Percentiles rank a stretch among this genome's conserved stretches.
These are phyloP conservation scores for Exophiala xenobiotica DNA, from an alignment of 2,329 filamentous ascomycete genomes.

Conservation along the genomic window DNA sequence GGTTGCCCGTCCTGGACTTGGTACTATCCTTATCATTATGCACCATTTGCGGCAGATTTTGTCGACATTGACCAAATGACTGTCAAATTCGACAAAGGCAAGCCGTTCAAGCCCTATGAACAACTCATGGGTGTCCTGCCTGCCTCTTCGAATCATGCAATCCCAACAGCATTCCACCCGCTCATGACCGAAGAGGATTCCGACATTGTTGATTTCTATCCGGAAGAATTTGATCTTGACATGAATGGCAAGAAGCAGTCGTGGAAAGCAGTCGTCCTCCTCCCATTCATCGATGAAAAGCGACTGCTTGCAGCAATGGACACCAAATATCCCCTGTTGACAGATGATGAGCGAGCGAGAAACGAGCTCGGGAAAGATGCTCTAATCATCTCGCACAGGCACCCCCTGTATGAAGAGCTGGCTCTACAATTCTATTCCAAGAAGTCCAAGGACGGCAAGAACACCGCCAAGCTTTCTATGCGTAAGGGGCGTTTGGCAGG, in stretches of 20 bases:
- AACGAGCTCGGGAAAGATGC: constrained; percentile 80
- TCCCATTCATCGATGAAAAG: constrained; percentile 95
- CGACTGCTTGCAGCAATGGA: constrained; percentile 79
- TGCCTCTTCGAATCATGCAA: constrained; percentile 85
- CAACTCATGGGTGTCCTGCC: constrained; percentile 98
- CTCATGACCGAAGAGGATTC: constrained; percentile 88
- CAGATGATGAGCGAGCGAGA: constrained; percentile 70
- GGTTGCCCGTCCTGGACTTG: constrained; percentile 98
- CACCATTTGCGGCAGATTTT: constrained; percentile 95
- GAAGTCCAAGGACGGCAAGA: constrained; percentile 60
- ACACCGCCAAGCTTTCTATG: constrained; percentile 71
- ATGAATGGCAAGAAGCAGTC: constrained; percentile 98
- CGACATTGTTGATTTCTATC: constrained; percentile 96
- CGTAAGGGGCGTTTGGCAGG: constrained; percentile 74
- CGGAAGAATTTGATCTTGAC: constrained; percentile 88
- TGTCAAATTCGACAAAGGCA: constrained; percentile 78
- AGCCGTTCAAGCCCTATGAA: constrained; percentile 87
- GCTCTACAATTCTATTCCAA: constrained; percentile 88
- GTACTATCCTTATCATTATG: constrained; percentile 99
- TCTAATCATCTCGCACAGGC: constrained; percentile 77
- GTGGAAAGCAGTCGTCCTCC: constrained; percentile 90
- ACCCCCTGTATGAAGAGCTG: constrained; percentile 83
- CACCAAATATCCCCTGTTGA: constrained; percentile 76
- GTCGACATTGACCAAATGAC: constrained; percentile 76
- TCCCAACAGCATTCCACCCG: constrained; percentile 82